A percentile compares a stretch with the other conserved stretches of the same genome.
These are phyloP conservation scores for Emmonsiellopsis sp. DNA, from an alignment of 2,329 filamentous ascomycete species.

Conservation along the genomic window DNA sequence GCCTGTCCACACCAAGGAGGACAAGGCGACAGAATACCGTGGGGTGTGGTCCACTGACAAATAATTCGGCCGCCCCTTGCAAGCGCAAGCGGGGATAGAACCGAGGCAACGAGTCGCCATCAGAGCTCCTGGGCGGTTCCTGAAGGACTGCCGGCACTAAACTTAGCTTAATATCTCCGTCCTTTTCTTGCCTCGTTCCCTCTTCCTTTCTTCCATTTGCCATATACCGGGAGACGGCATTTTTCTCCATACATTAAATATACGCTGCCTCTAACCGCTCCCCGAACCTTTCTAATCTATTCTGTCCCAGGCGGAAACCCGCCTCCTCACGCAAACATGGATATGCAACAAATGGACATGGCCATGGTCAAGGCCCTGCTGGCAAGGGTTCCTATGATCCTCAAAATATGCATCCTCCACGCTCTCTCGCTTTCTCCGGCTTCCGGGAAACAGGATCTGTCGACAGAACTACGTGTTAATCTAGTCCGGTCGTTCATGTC, in stretches of 20 bases:
- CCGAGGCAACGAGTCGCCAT: too few relatives aligned
- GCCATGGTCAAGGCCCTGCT: conserved; percentile 30
- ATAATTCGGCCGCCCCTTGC: too few relatives aligned
- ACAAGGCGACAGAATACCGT: too few relatives aligned
- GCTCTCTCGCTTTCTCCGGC: conserved; percentile 58
- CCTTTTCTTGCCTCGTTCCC: too few relatives aligned
- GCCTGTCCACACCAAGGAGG: too few relatives aligned
- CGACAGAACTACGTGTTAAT: conserved; percentile 62
- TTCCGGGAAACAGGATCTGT: conserved; percentile 68
- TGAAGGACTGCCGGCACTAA: too few relatives aligned
- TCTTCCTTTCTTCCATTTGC: too few relatives aligned
- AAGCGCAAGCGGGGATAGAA: too few relatives aligned
- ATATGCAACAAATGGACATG: conserved; percentile 15
- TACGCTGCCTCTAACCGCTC: background rate
- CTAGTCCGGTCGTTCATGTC: conserved; percentile 59
- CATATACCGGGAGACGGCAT: too few relatives aligned
- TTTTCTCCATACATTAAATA: background rate
- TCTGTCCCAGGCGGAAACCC: background rate
- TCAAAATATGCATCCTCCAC: conserved; percentile 35
- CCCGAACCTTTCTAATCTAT: background rate
- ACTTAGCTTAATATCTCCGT: too few relatives aligned
- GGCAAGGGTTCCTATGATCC: conserved; percentile 31
- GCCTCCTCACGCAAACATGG: conserved; percentile 20
- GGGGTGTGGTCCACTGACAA: too few relatives aligned
- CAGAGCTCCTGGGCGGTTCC: too few relatives aligned